Evolutionary conservation across 2,329 filamentous ascomycete genomes (phyloP).

Genomic region (Aspergillus novofumigatus): DNA sequence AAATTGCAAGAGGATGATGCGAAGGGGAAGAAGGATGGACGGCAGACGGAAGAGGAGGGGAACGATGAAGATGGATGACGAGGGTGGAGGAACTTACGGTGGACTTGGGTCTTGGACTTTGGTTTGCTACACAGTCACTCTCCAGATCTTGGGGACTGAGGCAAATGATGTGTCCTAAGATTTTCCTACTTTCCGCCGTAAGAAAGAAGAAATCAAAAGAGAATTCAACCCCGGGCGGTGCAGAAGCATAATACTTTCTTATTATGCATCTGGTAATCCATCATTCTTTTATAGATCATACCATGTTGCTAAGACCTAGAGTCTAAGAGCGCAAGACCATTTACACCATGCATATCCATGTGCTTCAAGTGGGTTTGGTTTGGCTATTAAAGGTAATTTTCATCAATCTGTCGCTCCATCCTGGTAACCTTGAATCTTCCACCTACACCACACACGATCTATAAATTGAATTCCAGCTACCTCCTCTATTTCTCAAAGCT

Average conservation of each 20-base stretch:
- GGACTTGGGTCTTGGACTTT: no score
- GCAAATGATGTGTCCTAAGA: background rate
- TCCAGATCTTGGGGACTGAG: no score
- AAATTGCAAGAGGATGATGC: background rate
- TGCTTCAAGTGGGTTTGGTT: background rate
- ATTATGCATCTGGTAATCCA: background rate
- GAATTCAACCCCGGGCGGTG: background rate
- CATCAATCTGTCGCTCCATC: no score
- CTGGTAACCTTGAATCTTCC: background rate
- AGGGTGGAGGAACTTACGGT: slow-evolving; percentile 3
- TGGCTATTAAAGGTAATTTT: background rate
- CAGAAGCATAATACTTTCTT: background rate
- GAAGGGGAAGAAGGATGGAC: slow-evolving; percentile 6
- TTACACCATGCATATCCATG: background rate
- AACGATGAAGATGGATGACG: slow-evolving; percentile 4
- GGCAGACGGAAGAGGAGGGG: slow-evolving; percentile 4
- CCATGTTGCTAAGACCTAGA: background rate
- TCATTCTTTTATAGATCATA: slow-evolving; percentile 1
- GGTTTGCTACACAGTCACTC: no score
- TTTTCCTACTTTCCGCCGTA: slow-evolving; percentile 14
- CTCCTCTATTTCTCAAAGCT: background rate
- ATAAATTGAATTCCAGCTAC: background rate
- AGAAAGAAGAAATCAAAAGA: slow-evolving; percentile 6
- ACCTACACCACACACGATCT: background rate
- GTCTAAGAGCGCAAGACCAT: background rate